Conservation (phyloP, 139 green algal species). For the Pseudopediastrum boryanum region DNA sequence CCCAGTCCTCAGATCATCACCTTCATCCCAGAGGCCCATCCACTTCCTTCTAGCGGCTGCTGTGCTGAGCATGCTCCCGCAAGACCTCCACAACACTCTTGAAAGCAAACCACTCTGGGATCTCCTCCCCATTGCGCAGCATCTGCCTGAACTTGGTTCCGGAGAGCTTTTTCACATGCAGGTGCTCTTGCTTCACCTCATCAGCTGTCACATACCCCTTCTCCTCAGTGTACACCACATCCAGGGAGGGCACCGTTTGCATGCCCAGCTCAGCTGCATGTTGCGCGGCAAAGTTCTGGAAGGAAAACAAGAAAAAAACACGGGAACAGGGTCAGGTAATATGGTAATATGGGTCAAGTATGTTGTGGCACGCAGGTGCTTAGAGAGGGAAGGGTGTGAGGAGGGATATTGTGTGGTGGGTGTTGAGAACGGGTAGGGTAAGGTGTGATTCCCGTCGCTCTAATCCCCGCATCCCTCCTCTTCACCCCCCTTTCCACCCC, state of each 20-base stretch:
- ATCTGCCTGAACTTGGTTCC: slow-evolving; percentile 96
- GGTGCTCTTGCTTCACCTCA: slow-evolving; percentile 71
- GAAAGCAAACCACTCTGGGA: slow-evolving; percentile 98
- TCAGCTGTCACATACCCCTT: slow-evolving; percentile 82
- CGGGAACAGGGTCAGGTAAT: no score
- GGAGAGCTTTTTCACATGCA: slow-evolving; percentile 86
- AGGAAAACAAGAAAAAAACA: background rate
- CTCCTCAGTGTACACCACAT: slow-evolving; percentile 88
- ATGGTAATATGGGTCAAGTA: no score
- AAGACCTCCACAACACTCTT: slow-evolving; percentile 80
- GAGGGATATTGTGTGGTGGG: no score
- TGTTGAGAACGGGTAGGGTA: no score
- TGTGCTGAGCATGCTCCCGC: slow-evolving; percentile 55
- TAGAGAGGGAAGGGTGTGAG: no score
- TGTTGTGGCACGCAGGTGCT: no score
- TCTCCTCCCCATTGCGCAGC: slow-evolving; percentile 87
- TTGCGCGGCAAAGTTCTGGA: slow-evolving; percentile 57
- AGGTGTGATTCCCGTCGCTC: no score
- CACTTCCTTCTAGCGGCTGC: no score
- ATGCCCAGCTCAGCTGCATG: slow-evolving; percentile 80
- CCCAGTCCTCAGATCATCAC: no score
- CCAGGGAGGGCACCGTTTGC: slow-evolving; percentile 82
- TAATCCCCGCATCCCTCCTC: no score
- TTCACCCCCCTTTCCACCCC: no score
- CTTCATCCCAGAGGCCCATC: no score